Conservation (phyloP, 306 rosid species). For the Cucurbita maxima region DNA sequence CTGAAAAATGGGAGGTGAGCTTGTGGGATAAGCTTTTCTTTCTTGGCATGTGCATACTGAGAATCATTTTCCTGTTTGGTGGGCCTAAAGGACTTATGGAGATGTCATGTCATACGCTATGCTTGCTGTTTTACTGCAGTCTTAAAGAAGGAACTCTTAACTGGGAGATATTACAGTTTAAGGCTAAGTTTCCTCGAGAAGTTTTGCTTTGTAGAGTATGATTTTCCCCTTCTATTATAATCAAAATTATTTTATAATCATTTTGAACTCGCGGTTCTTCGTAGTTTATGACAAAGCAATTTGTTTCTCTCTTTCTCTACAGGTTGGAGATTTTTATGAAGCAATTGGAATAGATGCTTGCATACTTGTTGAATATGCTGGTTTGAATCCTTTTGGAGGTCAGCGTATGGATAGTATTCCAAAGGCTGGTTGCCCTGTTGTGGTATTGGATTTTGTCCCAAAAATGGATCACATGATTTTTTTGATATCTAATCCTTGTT, state of each 20-base stretch:
- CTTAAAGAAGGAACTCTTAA: constrained; percentile 86
- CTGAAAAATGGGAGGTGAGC: constrained; percentile 75
- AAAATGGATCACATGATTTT: neutral
- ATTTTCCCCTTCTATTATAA: neutral
- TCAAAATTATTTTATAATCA: too few species aligned
- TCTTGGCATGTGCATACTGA: neutral
- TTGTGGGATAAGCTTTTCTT: neutral
- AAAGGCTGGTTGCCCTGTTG: constrained; percentile 90
- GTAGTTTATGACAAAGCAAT: neutral
- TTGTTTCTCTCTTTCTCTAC: constrained; percentile 7
- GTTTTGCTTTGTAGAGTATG: constrained; percentile 88
- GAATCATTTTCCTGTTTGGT: neutral
- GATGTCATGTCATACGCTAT: neutral
- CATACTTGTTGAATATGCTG: constrained; percentile 80
- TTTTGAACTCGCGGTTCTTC: neutral
- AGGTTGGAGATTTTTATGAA: constrained; percentile 97
- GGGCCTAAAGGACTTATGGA: neutral
- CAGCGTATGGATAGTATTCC: constrained; percentile 72
- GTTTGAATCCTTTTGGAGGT: constrained; percentile 89
- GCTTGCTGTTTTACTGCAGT: constrained; percentile 20
- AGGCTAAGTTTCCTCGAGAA: constrained; percentile 83
- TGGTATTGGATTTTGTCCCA: constrained; percentile 34
- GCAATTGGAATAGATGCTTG: constrained; percentile 88
- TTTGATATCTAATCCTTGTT: constrained; percentile 10
- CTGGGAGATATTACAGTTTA: constrained; percentile 77